Evolutionary conservation across 202 grass and related monocot genomes (phyloP).

Genomic region (Panicum virgatum): DNA sequence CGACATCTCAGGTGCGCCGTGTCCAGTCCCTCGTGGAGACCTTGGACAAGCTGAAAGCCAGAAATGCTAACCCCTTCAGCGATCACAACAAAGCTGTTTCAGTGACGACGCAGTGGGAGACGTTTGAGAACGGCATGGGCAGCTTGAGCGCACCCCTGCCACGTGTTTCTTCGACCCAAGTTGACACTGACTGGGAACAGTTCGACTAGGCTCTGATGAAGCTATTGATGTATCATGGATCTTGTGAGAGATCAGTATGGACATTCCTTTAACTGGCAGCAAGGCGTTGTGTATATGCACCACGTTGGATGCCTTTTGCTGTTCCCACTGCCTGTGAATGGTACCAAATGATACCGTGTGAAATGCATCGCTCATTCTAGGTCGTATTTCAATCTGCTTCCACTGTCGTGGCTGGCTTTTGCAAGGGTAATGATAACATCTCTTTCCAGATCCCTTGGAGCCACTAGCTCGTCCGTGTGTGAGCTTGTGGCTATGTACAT

Average conservation of each 20-base stretch:
- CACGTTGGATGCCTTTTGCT: constrained; percentile 27
- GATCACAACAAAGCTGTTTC: constrained; percentile 54
- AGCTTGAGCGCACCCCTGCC: constrained; percentile 62
- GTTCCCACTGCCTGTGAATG: constrained; percentile 27
- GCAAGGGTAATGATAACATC: background rate
- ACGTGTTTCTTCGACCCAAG: constrained; percentile 41
- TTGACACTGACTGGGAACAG: constrained; percentile 69
- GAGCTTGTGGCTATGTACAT: background rate
- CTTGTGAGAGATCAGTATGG: constrained; percentile 23
- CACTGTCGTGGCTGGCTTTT: too few species aligned
- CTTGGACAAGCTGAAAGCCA: constrained; percentile 78
- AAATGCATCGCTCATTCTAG: background rate
- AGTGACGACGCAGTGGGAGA: constrained; percentile 79
- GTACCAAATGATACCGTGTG: constrained; percentile 11
- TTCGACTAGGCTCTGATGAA: constrained; percentile 52
- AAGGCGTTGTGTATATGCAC: constrained; percentile 46
- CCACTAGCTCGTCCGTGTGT: background rate
- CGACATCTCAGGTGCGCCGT: constrained; percentile 59
- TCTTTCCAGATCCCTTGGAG: background rate
- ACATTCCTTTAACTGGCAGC: constrained; percentile 13
- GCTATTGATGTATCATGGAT: constrained; percentile 34
- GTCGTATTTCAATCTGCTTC: constrained; percentile 14
- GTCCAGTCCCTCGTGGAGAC: constrained; percentile 79
- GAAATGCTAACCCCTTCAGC: constrained; percentile 70
- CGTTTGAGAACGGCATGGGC: constrained; percentile 68